A percentile compares a stretch with the other conserved stretches of the same genome.
phyloP scores from a whole-genome alignment of 768 basidiomycete species.

The Hortiboletus flavorubellus region DNA sequence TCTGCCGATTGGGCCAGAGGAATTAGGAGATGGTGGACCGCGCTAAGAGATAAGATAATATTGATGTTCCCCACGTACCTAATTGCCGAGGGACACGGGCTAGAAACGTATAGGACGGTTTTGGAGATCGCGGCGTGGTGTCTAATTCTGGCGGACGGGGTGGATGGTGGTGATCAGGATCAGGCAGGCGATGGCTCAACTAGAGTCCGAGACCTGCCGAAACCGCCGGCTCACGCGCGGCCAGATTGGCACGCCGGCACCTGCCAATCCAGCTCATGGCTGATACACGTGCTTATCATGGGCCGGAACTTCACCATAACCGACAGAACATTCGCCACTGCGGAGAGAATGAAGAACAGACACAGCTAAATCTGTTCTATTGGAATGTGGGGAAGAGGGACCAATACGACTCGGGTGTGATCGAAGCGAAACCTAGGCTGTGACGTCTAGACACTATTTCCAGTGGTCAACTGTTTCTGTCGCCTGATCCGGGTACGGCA shows the following conservation, averaged over 20 bases:
- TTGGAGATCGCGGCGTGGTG: not conserved
- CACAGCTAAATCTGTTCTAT: not conserved
- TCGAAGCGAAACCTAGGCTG: not conserved
- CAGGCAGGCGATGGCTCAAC: not conserved
- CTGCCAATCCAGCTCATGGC: not conserved
- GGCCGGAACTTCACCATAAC: not conserved
- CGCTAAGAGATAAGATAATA: conserved; percentile 21
- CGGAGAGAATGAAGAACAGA: not conserved
- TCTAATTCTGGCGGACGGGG: not conserved
- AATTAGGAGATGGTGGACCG: not conserved
- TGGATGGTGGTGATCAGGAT: not conserved
- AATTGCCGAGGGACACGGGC: conserved; percentile 15
- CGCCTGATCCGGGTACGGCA: conserved; percentile 2
- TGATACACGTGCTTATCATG: conserved; percentile 1
- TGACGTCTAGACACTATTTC: not conserved
- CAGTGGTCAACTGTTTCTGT: not conserved
- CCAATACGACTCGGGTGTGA: not conserved
- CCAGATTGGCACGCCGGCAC: not conserved
- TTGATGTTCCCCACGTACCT: not conserved
- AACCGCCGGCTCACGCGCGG: not conserved
- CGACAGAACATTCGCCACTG: not conserved
- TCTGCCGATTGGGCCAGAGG: conserved; percentile 1
- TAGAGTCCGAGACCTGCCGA: not conserved
- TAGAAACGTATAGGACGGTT: conserved; percentile 4
- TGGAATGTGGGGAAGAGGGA: not conserved